Percentiles rank a stretch among this genome's conserved stretches.
phyloP scores from a whole-genome alignment of 345 rosid species.

The Pistacia atlantica region DNA sequence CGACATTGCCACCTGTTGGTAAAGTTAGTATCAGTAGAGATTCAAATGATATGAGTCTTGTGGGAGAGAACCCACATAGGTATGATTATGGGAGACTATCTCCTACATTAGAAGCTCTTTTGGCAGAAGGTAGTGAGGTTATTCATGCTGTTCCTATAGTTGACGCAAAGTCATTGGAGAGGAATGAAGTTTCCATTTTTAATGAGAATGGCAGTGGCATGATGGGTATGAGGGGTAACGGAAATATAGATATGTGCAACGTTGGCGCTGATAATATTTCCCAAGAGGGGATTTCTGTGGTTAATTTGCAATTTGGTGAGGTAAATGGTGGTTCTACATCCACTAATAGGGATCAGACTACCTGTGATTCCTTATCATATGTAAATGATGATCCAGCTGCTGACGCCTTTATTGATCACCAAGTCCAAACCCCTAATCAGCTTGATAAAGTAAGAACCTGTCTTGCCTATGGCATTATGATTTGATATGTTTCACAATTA shows the following conservation, averaged over 20 bases:
- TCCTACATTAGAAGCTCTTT: conserved; percentile 69
- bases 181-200: conserved; percentile 23
- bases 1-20: conserved; percentile 31
- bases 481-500: conserved; percentile 5
- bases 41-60: conserved; percentile 88
- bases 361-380: conserved; percentile 10
- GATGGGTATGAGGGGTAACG: conserved; percentile 18
- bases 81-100: conserved; percentile 74
- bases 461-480: neutral
- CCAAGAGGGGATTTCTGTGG: conserved; percentile 26
- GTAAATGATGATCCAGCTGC: conserved; percentile 21
- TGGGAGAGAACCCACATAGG: conserved; percentile 57
- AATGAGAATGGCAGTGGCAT: conserved; percentile 22
- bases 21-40: conserved; percentile 63
- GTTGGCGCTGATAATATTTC: conserved; percentile 30
- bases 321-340: conserved; percentile 27
- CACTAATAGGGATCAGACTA: conserved; percentile 20
- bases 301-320: conserved; percentile 26
- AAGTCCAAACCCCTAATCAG: conserved; percentile 29
- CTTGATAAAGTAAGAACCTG: conserved; percentile 27
- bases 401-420: conserved; percentile 7
- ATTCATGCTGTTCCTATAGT: conserved; percentile 26
- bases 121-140: conserved; percentile 56
- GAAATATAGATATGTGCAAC: conserved; percentile 24
- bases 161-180: conserved; percentile 22